phyloP scores from a whole-genome alignment of 352 stramenopile genomes.

The Thraustochytrium sp. region DNA sequence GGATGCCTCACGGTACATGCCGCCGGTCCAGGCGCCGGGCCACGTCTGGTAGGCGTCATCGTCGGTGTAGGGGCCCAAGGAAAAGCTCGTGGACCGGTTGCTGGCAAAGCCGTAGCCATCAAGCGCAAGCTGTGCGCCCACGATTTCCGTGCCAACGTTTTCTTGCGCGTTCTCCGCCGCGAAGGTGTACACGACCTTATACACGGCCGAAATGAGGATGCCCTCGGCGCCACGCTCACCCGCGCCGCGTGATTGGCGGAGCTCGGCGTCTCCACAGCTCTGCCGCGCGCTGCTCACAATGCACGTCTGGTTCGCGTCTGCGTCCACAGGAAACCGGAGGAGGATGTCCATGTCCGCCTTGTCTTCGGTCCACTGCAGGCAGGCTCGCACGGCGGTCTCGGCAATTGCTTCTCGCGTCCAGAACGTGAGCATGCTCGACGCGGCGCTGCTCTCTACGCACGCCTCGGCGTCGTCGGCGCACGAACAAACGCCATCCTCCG shows the following conservation, averaged over 20 bases:
- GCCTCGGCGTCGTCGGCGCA: neutral
- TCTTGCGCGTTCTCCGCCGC: neutral
- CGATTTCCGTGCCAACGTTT: neutral
- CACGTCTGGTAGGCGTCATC: neutral
- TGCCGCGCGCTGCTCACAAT: neutral
- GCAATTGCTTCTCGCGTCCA: neutral
- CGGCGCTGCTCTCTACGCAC: neutral
- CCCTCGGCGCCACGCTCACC: conserved; percentile 14
- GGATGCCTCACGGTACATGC: neutral
- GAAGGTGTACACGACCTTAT: neutral
- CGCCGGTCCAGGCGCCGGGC: neutral
- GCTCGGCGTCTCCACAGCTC: neutral
- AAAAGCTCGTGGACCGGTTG: neutral
- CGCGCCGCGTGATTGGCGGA: neutral
- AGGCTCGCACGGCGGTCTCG: neutral
- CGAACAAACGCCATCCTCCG: neutral
- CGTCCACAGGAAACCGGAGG: neutral
- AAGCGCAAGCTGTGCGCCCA: neutral
- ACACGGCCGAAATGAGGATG: neutral
- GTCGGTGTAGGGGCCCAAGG: neutral
- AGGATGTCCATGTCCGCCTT: neutral
- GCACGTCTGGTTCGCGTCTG: too few relatives aligned
- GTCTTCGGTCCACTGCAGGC: neutral
- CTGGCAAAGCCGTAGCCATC: neutral
- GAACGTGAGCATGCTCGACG: neutral